Evolutionary conservation across 768 basidiomycete species (phyloP), one percentile per base, ranked within the genome.

Genomic region (Pilatotrama ljubarskyi): DNA sequence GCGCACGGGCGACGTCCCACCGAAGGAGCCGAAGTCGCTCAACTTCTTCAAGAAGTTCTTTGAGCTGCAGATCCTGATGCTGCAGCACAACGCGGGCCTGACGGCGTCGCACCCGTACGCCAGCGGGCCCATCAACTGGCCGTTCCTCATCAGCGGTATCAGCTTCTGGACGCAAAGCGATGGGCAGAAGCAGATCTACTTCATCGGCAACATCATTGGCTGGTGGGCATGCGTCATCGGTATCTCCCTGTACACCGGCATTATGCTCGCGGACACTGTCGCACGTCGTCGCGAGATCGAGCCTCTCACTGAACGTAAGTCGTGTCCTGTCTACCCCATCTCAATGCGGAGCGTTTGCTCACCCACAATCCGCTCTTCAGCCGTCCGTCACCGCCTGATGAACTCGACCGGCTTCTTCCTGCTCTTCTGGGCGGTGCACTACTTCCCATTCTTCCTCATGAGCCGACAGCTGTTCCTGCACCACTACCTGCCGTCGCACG

Each of bases 31-130:
- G 18, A 95, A 91, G 76, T 79, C 77, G 52, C 82, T 94, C 79
- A 90, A 86, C 73, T 99, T 99, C 77, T 91, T 99, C 81, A 88
- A 81, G 73, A 98, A 99, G 76, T 98, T 95, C 68, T 84, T 79
- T 26, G 96, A 99, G 73, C 78, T 98, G 32, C 97, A 99, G 69
- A 75, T 96, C 43, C 78, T 96, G 56, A 98, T 98, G 96, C 76
- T 98, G 64, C 94, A 97, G 71, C 97, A 99, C 78, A 99, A 99
- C 68, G 95, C 97, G n/a, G 97, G 95, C 20, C 80, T 99, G 64
- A 96, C 94, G 24, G 91, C 94, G n/a, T 91, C 90, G 4, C 97
- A 99, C 71, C 97, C 97, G 41, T 99, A 99, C 72, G 95, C 97
- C 3, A 92, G 91, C 59, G 82, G 81, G n/a, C 95, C 97, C 5